These are phyloP conservation scores for Backusella macrospora DNA, from an alignment of 192 early-diverging fungal species.

Conservation along the genomic window DNA sequence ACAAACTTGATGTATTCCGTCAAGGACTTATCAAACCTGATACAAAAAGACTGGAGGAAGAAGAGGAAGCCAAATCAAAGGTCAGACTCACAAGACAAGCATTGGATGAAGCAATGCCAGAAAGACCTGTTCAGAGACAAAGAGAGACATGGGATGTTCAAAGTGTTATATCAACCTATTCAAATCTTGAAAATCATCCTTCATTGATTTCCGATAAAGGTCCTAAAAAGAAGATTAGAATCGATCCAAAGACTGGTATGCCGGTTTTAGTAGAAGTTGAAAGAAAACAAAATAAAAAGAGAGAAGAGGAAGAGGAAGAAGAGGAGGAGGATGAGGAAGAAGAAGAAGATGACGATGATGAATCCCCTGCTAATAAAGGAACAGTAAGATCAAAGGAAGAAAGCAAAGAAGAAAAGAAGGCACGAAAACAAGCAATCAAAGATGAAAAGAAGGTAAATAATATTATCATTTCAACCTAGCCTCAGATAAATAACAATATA, in stretches of 20 bases:
- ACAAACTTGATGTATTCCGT: constrained; percentile 66
- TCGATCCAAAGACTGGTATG: constrained; percentile 75
- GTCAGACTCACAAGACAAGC: constrained; percentile 20
- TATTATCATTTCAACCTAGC: not conserved
- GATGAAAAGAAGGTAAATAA: constrained; percentile 68
- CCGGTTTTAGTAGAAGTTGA: constrained; percentile 61
- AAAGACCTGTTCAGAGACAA: constrained; percentile 55
- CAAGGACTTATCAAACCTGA: constrained; percentile 47
- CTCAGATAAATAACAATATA: not conserved
- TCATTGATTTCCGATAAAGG: constrained; percentile 72
- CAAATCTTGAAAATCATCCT: constrained; percentile 94
- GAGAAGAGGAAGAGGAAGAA: constrained; percentile 15
- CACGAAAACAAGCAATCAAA: constrained; percentile 86
- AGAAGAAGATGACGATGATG: constrained; percentile 39
- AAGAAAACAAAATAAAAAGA: constrained; percentile 42
- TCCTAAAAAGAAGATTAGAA: constrained; percentile 58
- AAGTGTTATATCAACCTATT: constrained; percentile 87
- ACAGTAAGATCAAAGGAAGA: constrained; percentile 77
- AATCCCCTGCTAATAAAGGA: constrained; percentile 65
- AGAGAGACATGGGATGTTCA: constrained; percentile 89
- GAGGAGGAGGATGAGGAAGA: constrained; percentile 39
- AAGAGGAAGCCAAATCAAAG: constrained; percentile 28
- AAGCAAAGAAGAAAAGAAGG: constrained; percentile 90
- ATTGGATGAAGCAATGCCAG: constrained; percentile 37
- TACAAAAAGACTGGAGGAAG: constrained; percentile 46